Percentiles rank a stretch among this genome's conserved stretches.
Evolutionary conservation across 116 monocot species (phyloP).

Genomic region (Phalaenopsis hybrid): DNA sequence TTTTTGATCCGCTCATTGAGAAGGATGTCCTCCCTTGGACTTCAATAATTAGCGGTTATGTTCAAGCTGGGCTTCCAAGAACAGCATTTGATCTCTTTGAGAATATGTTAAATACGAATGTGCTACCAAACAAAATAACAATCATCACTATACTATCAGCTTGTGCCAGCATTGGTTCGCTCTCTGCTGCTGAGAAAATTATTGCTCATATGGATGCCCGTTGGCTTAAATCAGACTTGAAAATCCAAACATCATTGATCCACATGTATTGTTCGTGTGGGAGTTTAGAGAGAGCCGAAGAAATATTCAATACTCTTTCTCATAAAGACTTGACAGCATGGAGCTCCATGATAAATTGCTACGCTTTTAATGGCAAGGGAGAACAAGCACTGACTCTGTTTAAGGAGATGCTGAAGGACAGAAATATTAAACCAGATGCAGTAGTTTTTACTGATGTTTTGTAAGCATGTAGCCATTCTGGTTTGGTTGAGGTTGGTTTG

Average conservation of each 20-base stretch:
- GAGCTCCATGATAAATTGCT: slow-evolving; percentile 49
- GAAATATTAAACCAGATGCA: slow-evolving; percentile 26
- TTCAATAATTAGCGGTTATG: slow-evolving; percentile 44
- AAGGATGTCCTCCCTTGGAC: slow-evolving; percentile 51
- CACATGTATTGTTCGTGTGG: slow-evolving; percentile 46
- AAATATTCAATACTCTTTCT: slow-evolving; percentile 24
- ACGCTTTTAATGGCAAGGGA: slow-evolving; percentile 41
- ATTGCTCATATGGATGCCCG: slow-evolving; percentile 13
- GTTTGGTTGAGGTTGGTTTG: slow-evolving; percentile 36
- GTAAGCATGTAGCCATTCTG: slow-evolving; percentile 35
- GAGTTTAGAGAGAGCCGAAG: slow-evolving; percentile 25
- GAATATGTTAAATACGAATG: slow-evolving; percentile 13
- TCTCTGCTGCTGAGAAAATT: slow-evolving; percentile 15
- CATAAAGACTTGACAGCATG: slow-evolving; percentile 30
- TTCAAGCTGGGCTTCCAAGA: slow-evolving; percentile 14
- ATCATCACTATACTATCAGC: slow-evolving; percentile 32
- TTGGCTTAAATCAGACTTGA: slow-evolving; percentile 18
- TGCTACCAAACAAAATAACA: slow-evolving; percentile 29
- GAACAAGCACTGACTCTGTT: slow-evolving; percentile 30
- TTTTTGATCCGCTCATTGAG: slow-evolving; percentile 24
- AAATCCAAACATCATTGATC: slow-evolving; percentile 36
- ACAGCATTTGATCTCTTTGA: slow-evolving; percentile 32
- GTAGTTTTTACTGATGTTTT: slow-evolving; percentile 32
- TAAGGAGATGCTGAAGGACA: slow-evolving; percentile 24
- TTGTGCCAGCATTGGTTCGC: slow-evolving; percentile 28